phyloP scores from a whole-genome alignment of 1,139 yeast species.

The Williopsis jadinii region DNA sequence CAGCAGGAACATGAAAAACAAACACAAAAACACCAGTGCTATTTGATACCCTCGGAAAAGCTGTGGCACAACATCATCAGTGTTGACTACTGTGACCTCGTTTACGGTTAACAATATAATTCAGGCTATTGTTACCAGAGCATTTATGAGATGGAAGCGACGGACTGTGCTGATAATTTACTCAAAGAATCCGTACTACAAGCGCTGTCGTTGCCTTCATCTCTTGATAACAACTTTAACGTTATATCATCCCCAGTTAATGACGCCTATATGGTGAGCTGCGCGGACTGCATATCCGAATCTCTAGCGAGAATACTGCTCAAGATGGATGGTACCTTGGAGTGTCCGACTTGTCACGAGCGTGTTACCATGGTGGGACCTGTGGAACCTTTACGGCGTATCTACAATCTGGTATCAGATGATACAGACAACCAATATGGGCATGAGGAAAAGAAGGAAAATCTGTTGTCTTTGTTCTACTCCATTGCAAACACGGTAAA shows the following conservation, averaged over 20 bases:
- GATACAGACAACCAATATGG: slow-evolving; percentile 1
- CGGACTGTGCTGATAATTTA: neutral
- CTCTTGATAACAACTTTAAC: slow-evolving; percentile 2
- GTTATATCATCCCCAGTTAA: slow-evolving; percentile 5
- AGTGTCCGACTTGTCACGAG: slow-evolving; percentile 45
- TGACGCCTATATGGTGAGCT: slow-evolving; percentile 40
- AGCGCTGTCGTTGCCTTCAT: slow-evolving; percentile 4
- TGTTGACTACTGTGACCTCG: neutral
- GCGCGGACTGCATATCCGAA: slow-evolving; percentile 71
- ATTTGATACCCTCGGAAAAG: too few species aligned
- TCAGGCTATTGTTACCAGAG: too few species aligned
- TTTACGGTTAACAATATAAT: too few species aligned
- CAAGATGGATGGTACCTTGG: slow-evolving; percentile 4
- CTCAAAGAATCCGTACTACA: slow-evolving; percentile 1
- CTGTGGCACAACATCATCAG: too few species aligned
- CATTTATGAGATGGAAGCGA: neutral
- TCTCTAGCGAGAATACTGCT: slow-evolving; percentile 13
- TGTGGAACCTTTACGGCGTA: slow-evolving; percentile 44
- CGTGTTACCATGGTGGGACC: slow-evolving; percentile 34
- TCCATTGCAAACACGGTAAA: slow-evolving; percentile 25
- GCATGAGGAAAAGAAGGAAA: slow-evolving; percentile 9
- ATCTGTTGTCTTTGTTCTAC: slow-evolving; percentile 24
- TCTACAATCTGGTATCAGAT: slow-evolving; percentile 28
- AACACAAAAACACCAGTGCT: too few species aligned
- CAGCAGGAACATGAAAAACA: too few species aligned